Conservation (phyloP, 2,329 filamentous ascomycete species). For the Diatrype stigma region DNA sequence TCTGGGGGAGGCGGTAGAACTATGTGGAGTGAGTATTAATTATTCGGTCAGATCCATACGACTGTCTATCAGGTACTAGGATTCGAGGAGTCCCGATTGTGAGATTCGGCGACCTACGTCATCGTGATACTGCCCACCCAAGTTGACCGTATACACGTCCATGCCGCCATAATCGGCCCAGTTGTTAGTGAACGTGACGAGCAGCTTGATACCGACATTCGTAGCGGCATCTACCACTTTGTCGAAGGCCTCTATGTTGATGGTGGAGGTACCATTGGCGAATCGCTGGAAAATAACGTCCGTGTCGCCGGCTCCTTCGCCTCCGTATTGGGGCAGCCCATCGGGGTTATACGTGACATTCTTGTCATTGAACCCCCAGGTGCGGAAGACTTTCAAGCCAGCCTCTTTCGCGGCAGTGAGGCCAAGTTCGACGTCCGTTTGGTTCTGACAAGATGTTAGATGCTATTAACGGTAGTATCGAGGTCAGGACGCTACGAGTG, state of each 20-base stretch:
- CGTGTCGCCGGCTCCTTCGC: conserved; percentile 41
- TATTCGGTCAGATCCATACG: background rate
- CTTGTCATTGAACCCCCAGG: conserved; percentile 56
- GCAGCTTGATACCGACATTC: conserved; percentile 46
- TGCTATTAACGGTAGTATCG: background rate
- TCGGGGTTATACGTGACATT: conserved; percentile 42
- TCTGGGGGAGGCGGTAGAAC: conserved; percentile 46
- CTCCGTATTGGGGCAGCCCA: conserved; percentile 49
- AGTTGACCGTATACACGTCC: conserved; percentile 54
- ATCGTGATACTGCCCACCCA: conserved; percentile 47
- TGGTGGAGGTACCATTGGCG: conserved; percentile 39
- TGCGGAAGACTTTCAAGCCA: conserved; percentile 44
- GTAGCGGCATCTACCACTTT: conserved; percentile 47
- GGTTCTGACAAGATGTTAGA: conserved; percentile 30
- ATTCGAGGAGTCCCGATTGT: background rate
- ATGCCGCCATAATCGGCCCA: conserved; percentile 59
- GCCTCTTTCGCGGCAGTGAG: conserved; percentile 19
- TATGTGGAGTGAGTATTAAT: too few relatives aligned
- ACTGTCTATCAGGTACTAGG: too few relatives aligned
- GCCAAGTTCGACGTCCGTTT: conserved; percentile 26
- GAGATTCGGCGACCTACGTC: conserved; percentile 29
- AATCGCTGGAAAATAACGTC: conserved; percentile 44
- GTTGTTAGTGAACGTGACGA: conserved; percentile 53
- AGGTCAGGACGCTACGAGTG: background rate
- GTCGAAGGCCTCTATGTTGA: conserved; percentile 44